A percentile compares a stretch with the other conserved stretches of the same genome.
These are phyloP conservation scores for Neofusicoccum ribis DNA, from an alignment of 2,329 filamentous ascomycete species.

Conservation along the genomic window DNA sequence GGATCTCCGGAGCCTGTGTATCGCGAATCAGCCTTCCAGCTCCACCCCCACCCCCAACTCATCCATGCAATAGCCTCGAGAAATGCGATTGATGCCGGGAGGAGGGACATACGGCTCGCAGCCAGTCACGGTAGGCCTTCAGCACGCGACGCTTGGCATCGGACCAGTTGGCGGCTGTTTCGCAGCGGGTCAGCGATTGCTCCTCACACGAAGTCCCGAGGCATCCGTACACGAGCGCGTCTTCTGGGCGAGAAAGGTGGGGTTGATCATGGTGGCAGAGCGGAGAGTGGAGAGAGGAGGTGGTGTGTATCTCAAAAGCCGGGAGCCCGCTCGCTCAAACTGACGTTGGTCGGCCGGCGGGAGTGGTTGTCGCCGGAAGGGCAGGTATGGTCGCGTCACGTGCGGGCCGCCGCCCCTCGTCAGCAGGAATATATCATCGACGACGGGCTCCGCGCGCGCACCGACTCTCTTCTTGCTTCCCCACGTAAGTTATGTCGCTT, in stretches of 20 bases:
- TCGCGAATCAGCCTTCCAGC: conserved; percentile 17
- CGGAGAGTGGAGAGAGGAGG: conserved; percentile 62
- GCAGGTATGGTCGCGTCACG: neutral
- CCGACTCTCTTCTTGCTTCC: neutral
- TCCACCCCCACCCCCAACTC: neutral
- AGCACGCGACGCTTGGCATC: conserved; percentile 88
- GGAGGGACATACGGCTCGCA: conserved; percentile 76
- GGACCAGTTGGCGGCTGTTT: conserved; percentile 77
- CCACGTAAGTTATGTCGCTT: conserved; percentile 20
- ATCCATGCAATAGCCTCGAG: neutral
- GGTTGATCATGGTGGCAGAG: conserved; percentile 67
- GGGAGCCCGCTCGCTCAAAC: neutral
- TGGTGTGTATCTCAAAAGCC: conserved; percentile 1
- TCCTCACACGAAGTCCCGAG: conserved; percentile 22
- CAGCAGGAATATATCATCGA: conserved; percentile 13
- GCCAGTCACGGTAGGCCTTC: conserved; percentile 90
- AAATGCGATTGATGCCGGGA: neutral
- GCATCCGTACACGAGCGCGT: conserved; percentile 52
- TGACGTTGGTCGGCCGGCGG: conserved; percentile 13
- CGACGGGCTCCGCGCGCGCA: conserved; percentile 1
- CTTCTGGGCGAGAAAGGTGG: conserved; percentile 76
- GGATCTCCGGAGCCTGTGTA: conserved; percentile 88
- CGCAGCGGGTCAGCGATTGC: conserved; percentile 1
- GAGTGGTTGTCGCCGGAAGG: neutral
- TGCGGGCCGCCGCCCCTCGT: neutral